Conservation (phyloP, 2,329 filamentous ascomycete species). For the Pyrenophora teres region DNA sequence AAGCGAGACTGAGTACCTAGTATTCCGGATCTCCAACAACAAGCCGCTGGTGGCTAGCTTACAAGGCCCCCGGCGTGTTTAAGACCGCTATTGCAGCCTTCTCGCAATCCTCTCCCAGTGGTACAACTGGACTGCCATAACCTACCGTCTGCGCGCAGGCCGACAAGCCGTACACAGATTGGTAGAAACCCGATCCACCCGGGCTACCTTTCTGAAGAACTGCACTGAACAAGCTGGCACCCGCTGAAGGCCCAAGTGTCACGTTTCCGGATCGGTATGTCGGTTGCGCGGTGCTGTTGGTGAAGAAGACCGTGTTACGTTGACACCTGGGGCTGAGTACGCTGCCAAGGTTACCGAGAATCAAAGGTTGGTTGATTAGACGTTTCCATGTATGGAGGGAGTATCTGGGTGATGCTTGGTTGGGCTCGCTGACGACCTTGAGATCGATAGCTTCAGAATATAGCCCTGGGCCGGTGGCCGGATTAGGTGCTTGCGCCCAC, state of each 20-base stretch:
- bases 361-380: slow-evolving; percentile 13
- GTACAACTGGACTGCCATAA: slow-evolving; percentile 6
- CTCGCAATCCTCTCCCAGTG: slow-evolving; percentile 17
- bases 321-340: slow-evolving; percentile 10
- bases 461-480: slow-evolving; percentile 5
- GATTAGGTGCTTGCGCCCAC: slow-evolving; percentile 12
- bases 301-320: slow-evolving; percentile 14
- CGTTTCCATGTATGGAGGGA: slow-evolving; percentile 7
- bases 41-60: neutral
- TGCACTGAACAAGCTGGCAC: slow-evolving; percentile 1
- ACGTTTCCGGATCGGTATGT: slow-evolving; percentile 13
- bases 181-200: slow-evolving; percentile 6
- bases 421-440: slow-evolving; percentile 9
- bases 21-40: no score
- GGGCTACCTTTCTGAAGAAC: slow-evolving; percentile 8
- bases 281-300: slow-evolving; percentile 12
- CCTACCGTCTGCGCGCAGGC: slow-evolving; percentile 17
- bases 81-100: slow-evolving; percentile 6
- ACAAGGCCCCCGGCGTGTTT: slow-evolving; percentile 12
- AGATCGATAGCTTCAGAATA: slow-evolving; percentile 16
- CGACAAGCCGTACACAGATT: slow-evolving; percentile 12
- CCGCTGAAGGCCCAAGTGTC: slow-evolving; percentile 13
- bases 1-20: neutral
- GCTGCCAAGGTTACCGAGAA: neutral
- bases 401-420: slow-evolving; percentile 2